Conservation (phyloP, 257 asterid genomes). For the Lycium ferocissimum region DNA sequence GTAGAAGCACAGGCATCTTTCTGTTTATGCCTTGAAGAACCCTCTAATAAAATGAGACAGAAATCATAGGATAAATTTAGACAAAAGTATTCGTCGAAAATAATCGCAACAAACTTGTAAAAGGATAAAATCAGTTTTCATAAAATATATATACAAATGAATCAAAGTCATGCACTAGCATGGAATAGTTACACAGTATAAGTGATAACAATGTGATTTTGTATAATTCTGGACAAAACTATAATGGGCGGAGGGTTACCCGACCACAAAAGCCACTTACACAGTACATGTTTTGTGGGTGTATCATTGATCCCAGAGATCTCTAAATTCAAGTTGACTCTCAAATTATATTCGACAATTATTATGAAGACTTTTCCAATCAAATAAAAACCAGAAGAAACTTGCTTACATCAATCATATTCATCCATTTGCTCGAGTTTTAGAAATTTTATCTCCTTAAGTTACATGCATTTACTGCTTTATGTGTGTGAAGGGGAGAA, state of each 20-base stretch:
- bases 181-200: not conserved
- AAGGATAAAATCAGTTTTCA: not conserved
- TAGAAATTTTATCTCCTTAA: not conserved
- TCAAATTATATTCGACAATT: not conserved
- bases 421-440: not conserved
- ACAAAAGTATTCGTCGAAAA: not conserved
- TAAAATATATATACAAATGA: slow-evolving; percentile 6
- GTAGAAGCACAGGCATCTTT: slow-evolving; percentile 66
- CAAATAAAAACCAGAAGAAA: slow-evolving; percentile 21
- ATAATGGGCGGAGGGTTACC: not conserved
- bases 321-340: not conserved
- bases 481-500: not conserved
- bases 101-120: slow-evolving; percentile 9
- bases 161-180: not conserved
- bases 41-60: slow-evolving; percentile 46
- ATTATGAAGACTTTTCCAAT: not conserved
- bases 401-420: not conserved
- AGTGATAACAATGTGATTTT: not conserved
- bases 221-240: not conserved
- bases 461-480: not conserved
- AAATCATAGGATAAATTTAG: not conserved
- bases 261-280: not conserved
- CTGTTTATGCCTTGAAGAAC: slow-evolving; percentile 60
- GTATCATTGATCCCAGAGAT: not conserved
- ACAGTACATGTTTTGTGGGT: not conserved